These are phyloP conservation scores for Neurospora tetrasperma DNA, from an alignment of 495 filamentous ascomycete species.

Conservation along the genomic window DNA sequence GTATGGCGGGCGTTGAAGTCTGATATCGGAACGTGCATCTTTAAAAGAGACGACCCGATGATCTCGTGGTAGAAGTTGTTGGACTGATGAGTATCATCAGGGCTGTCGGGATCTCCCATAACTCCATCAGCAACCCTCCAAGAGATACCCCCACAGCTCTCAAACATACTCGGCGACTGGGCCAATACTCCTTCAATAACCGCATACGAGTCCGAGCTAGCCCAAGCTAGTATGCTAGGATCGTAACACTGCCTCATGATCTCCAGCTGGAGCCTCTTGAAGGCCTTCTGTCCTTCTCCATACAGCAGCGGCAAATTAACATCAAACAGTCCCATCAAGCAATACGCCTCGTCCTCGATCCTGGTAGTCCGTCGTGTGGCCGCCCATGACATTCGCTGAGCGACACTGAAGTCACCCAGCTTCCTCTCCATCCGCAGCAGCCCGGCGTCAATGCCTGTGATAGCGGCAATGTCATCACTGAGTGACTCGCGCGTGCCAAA, in stretches of 20 bases:
- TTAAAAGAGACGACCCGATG: slow-evolving; percentile 4
- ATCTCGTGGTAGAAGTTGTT: slow-evolving; percentile 3
- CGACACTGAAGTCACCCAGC: slow-evolving; percentile 2
- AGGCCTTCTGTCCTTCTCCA: slow-evolving; percentile 13
- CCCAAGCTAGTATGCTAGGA: slow-evolving; percentile 11
- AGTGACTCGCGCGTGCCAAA: slow-evolving; percentile 15
- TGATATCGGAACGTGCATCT: slow-evolving; percentile 1
- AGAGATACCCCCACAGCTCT: slow-evolving; percentile 4
- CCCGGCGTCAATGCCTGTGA: slow-evolving; percentile 20
- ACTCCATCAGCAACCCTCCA: neutral
- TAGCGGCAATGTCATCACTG: slow-evolving; percentile 2
- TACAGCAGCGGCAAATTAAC: slow-evolving; percentile 20
- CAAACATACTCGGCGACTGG: slow-evolving; percentile 5
- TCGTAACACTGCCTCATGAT: slow-evolving; percentile 10
- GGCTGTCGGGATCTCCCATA: neutral
- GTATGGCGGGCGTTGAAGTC: neutral
- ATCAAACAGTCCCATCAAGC: slow-evolving; percentile 14
- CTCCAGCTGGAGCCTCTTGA: slow-evolving; percentile 13
- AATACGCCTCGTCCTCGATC: slow-evolving; percentile 18
- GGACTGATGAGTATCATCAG: neutral
- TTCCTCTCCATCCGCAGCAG: neutral
- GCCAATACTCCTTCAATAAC: slow-evolving; percentile 7
- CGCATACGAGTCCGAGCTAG: slow-evolving; percentile 1
- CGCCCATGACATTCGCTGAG: slow-evolving; percentile 14
- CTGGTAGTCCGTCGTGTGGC: slow-evolving; percentile 12